Evolutionary conservation across 192 early-diverging fungal species (phyloP), one percentile per base, ranked within the genome.

Genomic region (Jimgerdemannia flammicorona): DNA sequence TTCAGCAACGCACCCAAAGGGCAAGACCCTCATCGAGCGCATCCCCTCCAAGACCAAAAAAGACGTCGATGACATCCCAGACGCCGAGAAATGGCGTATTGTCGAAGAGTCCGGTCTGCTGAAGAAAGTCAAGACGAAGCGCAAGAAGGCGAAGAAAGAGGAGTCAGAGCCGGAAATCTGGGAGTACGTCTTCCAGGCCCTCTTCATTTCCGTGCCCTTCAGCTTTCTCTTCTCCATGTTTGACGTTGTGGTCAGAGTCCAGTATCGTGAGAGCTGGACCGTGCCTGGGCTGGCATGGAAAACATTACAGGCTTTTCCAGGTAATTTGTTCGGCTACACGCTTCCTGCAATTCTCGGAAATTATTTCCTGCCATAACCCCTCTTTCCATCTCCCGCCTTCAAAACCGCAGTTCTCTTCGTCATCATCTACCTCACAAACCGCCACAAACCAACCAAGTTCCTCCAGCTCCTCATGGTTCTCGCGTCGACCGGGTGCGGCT

Each of bases 361-460:
- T 29, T 29, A 29, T 1, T 29, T 29, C 29, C 29, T 29, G 29
- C 29, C 29, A 29, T 29, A 29, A 29, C 29, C 70, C 70, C 18
- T 17, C 43, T 20, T 41, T 29, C 66, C 18, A 44, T 3, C 66
- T 40, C 40, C 63, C 29, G 42, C 64, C 40, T 7, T 29, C 29
- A 29, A 19, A n/a, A 19, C 43, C 44, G 4, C 73, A 78, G 87
- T 87, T 9, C 77, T 93, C 39, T 77, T 88, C 44, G 76, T 85
- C 67, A 85, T 90, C 69, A 86, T 91, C 4, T 93, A 90, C 67
- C 68, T 90, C 9, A 90, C 87, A 6, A 87, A 90, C 74, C 81
- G 86, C 40, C 81, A 86, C 76, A 90, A 87, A 67, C 70, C 69
- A 20, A 69, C 63, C 20, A 83, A 78, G 44, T n/a, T 83, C 3